Conservation (phyloP, 2,329 filamentous ascomycete species). For the Ceratocystis alfenasii region DNA sequence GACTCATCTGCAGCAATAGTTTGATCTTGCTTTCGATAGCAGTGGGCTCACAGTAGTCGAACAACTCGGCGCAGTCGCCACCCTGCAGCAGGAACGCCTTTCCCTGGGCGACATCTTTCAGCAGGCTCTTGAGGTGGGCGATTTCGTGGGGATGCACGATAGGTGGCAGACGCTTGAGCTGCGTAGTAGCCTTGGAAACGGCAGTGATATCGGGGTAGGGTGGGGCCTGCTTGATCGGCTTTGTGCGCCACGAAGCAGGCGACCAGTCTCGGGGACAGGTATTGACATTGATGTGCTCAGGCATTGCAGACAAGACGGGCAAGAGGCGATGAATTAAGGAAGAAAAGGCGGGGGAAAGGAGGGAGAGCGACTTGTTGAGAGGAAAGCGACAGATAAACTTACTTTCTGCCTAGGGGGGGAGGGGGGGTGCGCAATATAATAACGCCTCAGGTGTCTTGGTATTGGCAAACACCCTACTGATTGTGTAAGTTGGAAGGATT, state of each 20-base stretch:
- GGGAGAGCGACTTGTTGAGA: background rate
- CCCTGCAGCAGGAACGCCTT: slow-evolving; percentile 92
- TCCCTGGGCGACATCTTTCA: slow-evolving; percentile 77
- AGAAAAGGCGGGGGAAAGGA: background rate
- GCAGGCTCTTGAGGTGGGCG: slow-evolving; percentile 59
- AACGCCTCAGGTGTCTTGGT: background rate
- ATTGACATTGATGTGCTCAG: background rate
- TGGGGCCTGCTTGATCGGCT: slow-evolving; percentile 67
- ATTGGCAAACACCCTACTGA: background rate
- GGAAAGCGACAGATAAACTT: background rate
- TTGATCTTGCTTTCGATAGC: slow-evolving; percentile 96
- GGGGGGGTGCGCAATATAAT: slow-evolving; percentile 2
- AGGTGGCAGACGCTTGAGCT: slow-evolving; percentile 59
- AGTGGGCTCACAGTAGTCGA: slow-evolving; percentile 83
- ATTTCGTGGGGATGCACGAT: slow-evolving; percentile 75
- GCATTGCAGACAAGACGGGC: background rate
- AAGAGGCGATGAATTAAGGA: background rate
- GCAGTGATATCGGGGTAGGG: slow-evolving; percentile 52
- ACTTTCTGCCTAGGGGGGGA: background rate
- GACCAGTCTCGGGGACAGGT: slow-evolving; percentile 34
- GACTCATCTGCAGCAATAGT: slow-evolving; percentile 88
- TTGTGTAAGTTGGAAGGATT: slow-evolving; percentile 8
- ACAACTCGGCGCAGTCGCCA: slow-evolving; percentile 92
- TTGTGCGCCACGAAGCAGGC: slow-evolving; percentile 60
- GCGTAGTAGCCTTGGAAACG: slow-evolving; percentile 47